Evolutionary conservation across 352 stramenopile species (phyloP).

Genomic region (Phytopythium chamaehyphon): DNA sequence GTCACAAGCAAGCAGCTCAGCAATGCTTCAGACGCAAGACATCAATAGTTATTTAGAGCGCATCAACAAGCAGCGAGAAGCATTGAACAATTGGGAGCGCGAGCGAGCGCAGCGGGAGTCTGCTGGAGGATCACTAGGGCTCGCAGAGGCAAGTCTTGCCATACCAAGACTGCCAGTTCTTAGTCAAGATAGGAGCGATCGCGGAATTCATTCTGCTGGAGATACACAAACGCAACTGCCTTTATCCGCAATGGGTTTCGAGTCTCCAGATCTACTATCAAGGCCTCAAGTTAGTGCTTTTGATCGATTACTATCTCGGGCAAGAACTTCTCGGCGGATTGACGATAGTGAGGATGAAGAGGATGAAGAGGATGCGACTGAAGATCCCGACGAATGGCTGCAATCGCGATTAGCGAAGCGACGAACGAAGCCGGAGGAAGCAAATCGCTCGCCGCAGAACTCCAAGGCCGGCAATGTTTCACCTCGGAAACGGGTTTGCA

Average conservation of each 20-base stretch:
- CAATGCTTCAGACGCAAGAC: constrained; percentile 45
- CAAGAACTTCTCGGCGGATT: constrained; percentile 3
- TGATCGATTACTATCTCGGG: constrained; percentile 1
- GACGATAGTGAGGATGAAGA: constrained; percentile 5
- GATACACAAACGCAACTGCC: constrained; percentile 26
- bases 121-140: neutral
- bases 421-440: neutral
- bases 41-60: constrained; percentile 47
- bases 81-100: constrained; percentile 44
- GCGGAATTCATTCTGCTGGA: neutral
- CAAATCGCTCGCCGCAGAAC: neutral
- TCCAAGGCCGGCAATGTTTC: too few species aligned
- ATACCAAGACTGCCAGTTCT: neutral
- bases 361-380: neutral
- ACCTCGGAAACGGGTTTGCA: constrained; percentile 23
- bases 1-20: constrained; percentile 7
- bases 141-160: neutral
- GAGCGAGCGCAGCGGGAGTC: constrained; percentile 1
- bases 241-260: constrained; percentile 16
- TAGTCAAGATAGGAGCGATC: constrained; percentile 10
- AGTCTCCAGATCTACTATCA: constrained; percentile 34
- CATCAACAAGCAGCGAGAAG: constrained; percentile 44
- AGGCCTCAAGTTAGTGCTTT: constrained; percentile 15
- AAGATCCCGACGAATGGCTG: constrained; percentile 3
- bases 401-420: constrained; percentile 1